Evolutionary conservation across 768 basidiomycete genomes (phyloP), one percentile per base, ranked within the genome.

Genomic region (Kockovaella imperatae): DNA sequence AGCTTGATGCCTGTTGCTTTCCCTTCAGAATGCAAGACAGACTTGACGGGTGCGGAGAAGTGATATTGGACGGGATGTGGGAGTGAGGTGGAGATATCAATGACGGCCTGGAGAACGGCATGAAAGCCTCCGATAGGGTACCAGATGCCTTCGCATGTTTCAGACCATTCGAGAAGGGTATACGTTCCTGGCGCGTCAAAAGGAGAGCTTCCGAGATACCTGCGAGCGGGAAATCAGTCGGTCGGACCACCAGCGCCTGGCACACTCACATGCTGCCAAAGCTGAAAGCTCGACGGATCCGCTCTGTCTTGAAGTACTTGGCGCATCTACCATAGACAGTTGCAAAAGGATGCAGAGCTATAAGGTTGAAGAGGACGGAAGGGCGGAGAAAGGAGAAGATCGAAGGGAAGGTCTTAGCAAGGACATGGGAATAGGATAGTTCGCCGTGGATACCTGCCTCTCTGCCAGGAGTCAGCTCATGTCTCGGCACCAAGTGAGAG

Each of bases 111-210:
- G 29, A 68, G 59, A 41, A 75, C 68, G 38, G 54, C 29, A 41
- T 69, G 61, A 45, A 69, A 69, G 3, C 68, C 68, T 6, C 68
- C 68, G 38, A 50, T 51, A 4, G 69, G 64, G 45, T 68, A 68
- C 62, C 64, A 67, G 47, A 74, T 74, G 15, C 74, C 73, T 48
- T 73, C 70, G 48, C 70, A 68, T 1, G 72, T 64, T 59, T 75
- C 74, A 21, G 73, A 72, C 66, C 74, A 75, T 47, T 75, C 74
- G 2, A 75, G 61, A 1, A 75, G 59, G 17, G 62, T 54, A 56
- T 75, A 75, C 2, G 73, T 73, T 14, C 73, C 74, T 8, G 74
- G 74, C 0, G 74, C 68, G 31, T 74, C 73, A 51, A 72, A 74
- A 2, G 74, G 74, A 10, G 70, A 72, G 54, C 69, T 72, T n/a